These are phyloP conservation scores for Ettlia oleoabundans DNA, from an alignment of 139 green algal genomes.

Conservation along the genomic window DNA sequence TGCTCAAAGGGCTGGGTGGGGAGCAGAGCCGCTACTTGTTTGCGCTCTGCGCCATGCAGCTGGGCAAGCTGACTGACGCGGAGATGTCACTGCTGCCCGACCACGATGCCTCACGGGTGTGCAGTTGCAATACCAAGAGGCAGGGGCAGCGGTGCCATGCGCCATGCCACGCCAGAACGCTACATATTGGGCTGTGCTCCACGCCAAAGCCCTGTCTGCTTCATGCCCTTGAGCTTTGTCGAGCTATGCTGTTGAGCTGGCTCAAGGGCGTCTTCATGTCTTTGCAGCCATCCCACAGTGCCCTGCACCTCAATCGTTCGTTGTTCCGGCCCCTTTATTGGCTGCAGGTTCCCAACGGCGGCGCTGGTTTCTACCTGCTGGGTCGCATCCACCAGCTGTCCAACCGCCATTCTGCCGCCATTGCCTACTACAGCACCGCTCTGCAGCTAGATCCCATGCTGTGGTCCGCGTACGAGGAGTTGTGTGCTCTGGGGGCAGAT, in stretches of 20 bases:
- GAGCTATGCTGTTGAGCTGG: too few species aligned
- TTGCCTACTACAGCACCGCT: conserved; percentile 67
- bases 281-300: too few species aligned
- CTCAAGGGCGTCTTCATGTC: too few species aligned
- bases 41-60: conserved; percentile 79
- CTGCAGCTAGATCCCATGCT: conserved; percentile 83
- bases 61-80: conserved; percentile 84
- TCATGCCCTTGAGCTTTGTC: too few species aligned
- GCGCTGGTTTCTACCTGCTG: conserved; percentile 87
- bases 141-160: too few species aligned
- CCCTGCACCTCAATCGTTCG: too few species aligned
- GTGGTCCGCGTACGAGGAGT: conserved; percentile 88
- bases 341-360: conserved; percentile 85
- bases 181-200: too few species aligned
- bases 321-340: too few species aligned
- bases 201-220: too few species aligned
- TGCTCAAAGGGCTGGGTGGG: conserved; percentile 66
- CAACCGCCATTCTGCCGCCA: conserved; percentile 64
- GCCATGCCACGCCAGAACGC: too few species aligned
- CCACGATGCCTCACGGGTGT: conserved; percentile 52
- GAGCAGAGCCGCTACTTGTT: conserved; percentile 82
- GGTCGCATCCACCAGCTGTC: conserved; percentile 74
- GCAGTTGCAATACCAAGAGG: too few species aligned
- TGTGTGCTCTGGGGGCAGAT: conserved; percentile 83
- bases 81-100: conserved; percentile 74